Conservation (phyloP, 2,329 filamentous ascomycete species). For the Cladosporium sp. region DNA sequence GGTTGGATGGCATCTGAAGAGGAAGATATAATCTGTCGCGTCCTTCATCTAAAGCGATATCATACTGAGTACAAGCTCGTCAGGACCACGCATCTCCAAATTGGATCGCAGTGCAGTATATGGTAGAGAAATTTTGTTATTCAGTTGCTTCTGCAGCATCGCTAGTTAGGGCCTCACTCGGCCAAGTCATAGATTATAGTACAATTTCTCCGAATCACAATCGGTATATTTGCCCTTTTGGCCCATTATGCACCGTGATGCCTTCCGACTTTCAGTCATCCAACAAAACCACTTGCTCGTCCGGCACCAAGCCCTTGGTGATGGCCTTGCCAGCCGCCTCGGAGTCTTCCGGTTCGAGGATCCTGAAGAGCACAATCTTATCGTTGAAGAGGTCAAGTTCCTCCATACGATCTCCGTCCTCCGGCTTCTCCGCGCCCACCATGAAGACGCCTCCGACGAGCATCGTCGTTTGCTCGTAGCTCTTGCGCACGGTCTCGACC, state of each 20-base stretch:
- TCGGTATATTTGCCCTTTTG: too few relatives aligned
- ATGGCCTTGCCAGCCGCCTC: conserved; percentile 15
- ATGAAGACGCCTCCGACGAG: conserved; percentile 22
- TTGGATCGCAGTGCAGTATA: too few relatives aligned
- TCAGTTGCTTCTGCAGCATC: too few relatives aligned
- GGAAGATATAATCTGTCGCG: conserved; percentile 22
- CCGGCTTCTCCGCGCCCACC: conserved; percentile 19
- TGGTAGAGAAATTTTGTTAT: too few relatives aligned
- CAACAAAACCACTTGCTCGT: conserved; percentile 17
- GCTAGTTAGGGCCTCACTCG: too few relatives aligned
- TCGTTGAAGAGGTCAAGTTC: conserved; percentile 30
- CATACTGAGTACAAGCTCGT: too few relatives aligned
- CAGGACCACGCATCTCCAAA: too few relatives aligned
- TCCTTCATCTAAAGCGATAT: too few relatives aligned
- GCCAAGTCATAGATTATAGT: too few relatives aligned
- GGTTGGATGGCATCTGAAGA: conserved; percentile 25
- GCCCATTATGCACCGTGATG: too few relatives aligned
- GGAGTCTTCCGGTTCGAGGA: conserved; percentile 14
- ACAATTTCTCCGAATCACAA: too few relatives aligned
- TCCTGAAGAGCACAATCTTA: conserved; percentile 27
- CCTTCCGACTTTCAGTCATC: too few relatives aligned
- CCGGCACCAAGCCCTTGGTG: conserved; percentile 16
- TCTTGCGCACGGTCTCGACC: conserved; percentile 29
- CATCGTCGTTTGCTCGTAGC: conserved; percentile 18
- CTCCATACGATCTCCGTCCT: conserved; percentile 19